A percentile compares a stretch with the other conserved stretches of the same genome.
phyloP scores from a whole-genome alignment of 2,329 filamentous ascomycete species.

The Podosphaera leucotricha region DNA sequence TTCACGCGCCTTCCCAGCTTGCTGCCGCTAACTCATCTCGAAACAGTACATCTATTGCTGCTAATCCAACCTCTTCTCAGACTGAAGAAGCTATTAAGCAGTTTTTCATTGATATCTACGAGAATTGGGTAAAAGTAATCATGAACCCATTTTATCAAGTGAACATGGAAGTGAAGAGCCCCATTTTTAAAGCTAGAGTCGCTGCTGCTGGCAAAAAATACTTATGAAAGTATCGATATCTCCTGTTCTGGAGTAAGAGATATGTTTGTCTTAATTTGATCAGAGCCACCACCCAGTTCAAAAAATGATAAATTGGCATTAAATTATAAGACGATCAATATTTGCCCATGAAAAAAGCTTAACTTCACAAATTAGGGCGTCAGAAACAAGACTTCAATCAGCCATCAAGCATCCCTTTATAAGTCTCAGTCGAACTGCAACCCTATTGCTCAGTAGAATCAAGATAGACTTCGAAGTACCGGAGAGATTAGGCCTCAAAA shows the following conservation, averaged over 20 bases:
- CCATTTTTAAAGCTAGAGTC: constrained; percentile 63
- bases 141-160: constrained; percentile 92
- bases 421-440: no score
- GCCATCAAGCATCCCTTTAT: no score
- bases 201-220: constrained; percentile 82
- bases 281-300: no score
- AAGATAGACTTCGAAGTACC: no score
- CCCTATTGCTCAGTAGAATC: no score
- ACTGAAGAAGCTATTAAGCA: constrained; percentile 89
- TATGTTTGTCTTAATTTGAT: no score
- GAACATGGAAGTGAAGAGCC: constrained; percentile 67
- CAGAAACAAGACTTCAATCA: no score
- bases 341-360: no score
- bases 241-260: background rate
- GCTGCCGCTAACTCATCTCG: constrained; percentile 23
- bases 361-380: no score
- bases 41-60: constrained; percentile 46
- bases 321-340: no score
- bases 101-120: constrained; percentile 90
- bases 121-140: constrained; percentile 85
- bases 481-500: no score
- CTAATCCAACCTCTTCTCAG: constrained; percentile 69
- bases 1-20: constrained; percentile 50
- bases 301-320: no score
- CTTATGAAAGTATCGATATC: constrained; percentile 24